These are phyloP conservation scores for Aureobasidium sp. DNA, from an alignment of 2,329 filamentous ascomycete genomes.

Conservation along the genomic window DNA sequence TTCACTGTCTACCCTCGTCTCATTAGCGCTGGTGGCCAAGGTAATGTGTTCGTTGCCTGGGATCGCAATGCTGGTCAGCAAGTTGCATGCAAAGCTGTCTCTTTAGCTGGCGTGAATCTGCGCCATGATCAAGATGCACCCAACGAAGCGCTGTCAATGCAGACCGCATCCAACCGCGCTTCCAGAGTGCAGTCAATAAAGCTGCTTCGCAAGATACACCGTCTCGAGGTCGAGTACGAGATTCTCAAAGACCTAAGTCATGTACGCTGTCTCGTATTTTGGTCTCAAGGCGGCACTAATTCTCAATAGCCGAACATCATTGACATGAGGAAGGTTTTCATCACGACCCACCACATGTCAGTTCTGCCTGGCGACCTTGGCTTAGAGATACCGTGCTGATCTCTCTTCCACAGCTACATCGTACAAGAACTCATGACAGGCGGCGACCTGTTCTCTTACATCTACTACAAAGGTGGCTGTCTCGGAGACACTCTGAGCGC, in stretches of 20 bases:
- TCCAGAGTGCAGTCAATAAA: neutral
- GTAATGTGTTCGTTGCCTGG: constrained; percentile 46
- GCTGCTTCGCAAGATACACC: neutral
- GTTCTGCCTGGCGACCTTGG: constrained; percentile 12
- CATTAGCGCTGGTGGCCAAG: constrained; percentile 47
- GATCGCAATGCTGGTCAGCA: constrained; percentile 48
- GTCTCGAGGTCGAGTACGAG: constrained; percentile 6
- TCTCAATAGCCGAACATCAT: constrained; percentile 48
- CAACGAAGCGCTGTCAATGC: neutral
- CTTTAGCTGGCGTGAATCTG: constrained; percentile 27
- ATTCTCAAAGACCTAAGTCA: constrained; percentile 47
- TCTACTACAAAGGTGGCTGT: constrained; percentile 40
- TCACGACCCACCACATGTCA: constrained; percentile 42
- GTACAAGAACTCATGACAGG: constrained; percentile 52
- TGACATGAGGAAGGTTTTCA: constrained; percentile 47
- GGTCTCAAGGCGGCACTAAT: neutral
- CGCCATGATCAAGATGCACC: neutral
- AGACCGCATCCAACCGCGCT: neutral
- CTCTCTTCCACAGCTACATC: constrained; percentile 40
- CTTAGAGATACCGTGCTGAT: neutral
- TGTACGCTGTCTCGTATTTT: constrained; percentile 25
- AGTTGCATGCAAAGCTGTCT: constrained; percentile 60
- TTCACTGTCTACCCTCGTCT: constrained; percentile 42
- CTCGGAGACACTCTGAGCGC: constrained; percentile 44
- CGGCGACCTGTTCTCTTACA: constrained; percentile 53